Conservation (phyloP, 1,284 basidiomycete genomes). For the Nidula niveotomentosa region DNA sequence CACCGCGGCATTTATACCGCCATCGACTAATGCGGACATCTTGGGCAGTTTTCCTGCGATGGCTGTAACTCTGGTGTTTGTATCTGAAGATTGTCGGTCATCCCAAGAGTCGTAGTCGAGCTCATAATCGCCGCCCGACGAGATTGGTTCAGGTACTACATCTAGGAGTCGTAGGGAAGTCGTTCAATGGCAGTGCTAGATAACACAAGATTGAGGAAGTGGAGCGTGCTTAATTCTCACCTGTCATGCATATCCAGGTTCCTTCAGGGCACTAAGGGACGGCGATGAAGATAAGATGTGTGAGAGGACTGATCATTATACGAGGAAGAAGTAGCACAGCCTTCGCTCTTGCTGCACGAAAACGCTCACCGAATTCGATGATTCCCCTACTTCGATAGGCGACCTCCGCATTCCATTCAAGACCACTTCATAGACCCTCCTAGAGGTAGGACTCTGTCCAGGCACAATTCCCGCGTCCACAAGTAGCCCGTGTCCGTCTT, state of each 20-base stretch:
- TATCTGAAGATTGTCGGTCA: background rate
- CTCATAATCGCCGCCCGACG: background rate
- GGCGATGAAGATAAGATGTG: background rate
- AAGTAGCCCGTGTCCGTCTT: background rate
- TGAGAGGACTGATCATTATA: background rate
- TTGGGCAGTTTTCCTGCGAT: slow-evolving; percentile 7
- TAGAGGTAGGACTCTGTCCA: slow-evolving; percentile 8
- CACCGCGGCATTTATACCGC: slow-evolving; percentile 4
- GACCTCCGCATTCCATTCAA: slow-evolving; percentile 8
- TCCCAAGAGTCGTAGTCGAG: no score
- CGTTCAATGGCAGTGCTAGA: no score
- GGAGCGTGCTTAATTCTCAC: slow-evolving; percentile 7
- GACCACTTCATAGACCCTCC: slow-evolving; percentile 12
- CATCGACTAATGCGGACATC: slow-evolving; percentile 2
- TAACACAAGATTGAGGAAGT: no score
- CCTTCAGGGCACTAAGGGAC: slow-evolving; percentile 13
- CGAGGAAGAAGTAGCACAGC: background rate
- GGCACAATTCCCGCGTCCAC: slow-evolving; percentile 3
- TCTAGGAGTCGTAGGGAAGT: no score
- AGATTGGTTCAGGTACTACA: background rate
- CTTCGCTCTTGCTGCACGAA: background rate
- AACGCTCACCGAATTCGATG: slow-evolving; percentile 2
- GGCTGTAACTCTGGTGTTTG: background rate
- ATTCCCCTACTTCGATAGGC: no score
- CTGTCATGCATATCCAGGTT: slow-evolving; percentile 22